Percentiles rank a stretch among this genome's conserved stretches.
Evolutionary conservation across 148 eudicot genomes (phyloP).

Genomic region (Chenopodium formosanum): DNA sequence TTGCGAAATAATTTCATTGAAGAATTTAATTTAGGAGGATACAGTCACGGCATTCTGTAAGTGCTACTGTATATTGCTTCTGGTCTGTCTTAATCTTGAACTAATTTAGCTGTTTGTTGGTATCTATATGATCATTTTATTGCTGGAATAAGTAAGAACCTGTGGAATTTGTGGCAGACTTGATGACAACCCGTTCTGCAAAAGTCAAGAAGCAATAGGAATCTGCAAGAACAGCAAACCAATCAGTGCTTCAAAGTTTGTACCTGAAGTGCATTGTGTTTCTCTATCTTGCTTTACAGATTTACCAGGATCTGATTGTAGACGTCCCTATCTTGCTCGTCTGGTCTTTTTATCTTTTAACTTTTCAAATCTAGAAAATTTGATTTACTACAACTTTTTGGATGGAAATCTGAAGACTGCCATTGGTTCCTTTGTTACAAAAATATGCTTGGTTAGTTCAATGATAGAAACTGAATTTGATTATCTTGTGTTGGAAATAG

Average conservation of each 20-base stretch:
- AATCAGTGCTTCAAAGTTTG: constrained; percentile 16
- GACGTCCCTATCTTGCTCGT: constrained; percentile 54
- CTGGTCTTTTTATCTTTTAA: constrained; percentile 48
- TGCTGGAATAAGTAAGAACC: neutral
- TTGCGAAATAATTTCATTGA: constrained; percentile 26
- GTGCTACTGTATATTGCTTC: neutral
- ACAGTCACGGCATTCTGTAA: constrained; percentile 17
- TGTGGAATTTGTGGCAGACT: constrained; percentile 32
- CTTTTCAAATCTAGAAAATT: constrained; percentile 52
- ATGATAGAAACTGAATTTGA: constrained; percentile 22
- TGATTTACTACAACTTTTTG: constrained; percentile 38
- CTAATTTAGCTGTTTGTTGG: neutral
- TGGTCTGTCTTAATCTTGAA: neutral
- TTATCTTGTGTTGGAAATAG: constrained; percentile 40
- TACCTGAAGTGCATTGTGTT: constrained; percentile 35
- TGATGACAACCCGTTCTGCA: constrained; percentile 41
- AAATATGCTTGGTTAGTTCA: constrained; percentile 44
- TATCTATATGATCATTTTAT: neutral
- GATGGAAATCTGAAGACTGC: constrained; percentile 34
- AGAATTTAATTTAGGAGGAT: constrained; percentile 1
- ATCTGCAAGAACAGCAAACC: constrained; percentile 22
- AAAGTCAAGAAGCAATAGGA: constrained; percentile 15
- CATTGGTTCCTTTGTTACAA: constrained; percentile 38
- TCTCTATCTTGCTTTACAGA: constrained; percentile 41
- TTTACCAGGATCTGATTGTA: constrained; percentile 42